Evolutionary conservation across 164 flowering plant genomes (phyloP).

Genomic region (Akebia trifoliata): DNA sequence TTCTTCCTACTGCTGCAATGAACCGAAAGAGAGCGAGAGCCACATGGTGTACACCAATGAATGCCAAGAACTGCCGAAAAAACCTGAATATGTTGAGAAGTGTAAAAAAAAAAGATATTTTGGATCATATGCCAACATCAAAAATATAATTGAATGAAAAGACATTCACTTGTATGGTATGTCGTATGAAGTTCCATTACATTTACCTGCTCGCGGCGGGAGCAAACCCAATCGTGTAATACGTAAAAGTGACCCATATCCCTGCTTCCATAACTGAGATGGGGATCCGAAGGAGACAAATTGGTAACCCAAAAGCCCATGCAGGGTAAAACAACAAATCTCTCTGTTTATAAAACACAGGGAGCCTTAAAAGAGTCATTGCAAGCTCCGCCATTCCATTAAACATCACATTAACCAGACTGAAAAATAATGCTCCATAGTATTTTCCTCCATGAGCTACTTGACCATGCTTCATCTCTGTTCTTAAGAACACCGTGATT

Average conservation of each 20-base stretch:
- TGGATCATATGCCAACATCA: background rate
- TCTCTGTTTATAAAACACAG: conserved; percentile 56
- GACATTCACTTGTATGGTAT: background rate
- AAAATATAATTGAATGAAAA: background rate
- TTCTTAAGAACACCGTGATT: conserved; percentile 33
- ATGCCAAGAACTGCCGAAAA: conserved; percentile 46
- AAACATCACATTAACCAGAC: conserved; percentile 48
- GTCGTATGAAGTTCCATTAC: background rate
- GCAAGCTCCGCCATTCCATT: conserved; percentile 58
- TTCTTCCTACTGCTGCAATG: conserved; percentile 54
- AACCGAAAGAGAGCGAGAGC: conserved; percentile 56
- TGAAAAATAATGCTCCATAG: conserved; percentile 50
- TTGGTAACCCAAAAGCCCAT: conserved; percentile 54
- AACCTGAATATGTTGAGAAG: conserved; percentile 31
- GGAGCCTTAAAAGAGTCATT: conserved; percentile 40
- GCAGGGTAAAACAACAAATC: conserved; percentile 51
- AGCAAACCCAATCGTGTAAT: conserved; percentile 59
- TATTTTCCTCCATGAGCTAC: conserved; percentile 34
- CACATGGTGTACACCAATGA: conserved; percentile 50
- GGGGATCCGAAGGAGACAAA: conserved; percentile 46
- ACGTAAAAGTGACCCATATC: conserved; percentile 49
- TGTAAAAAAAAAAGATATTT: background rate
- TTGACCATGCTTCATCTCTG: conserved; percentile 29
- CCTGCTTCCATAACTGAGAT: conserved; percentile 43
- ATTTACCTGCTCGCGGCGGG: conserved; percentile 45